These are phyloP conservation scores for Trichomonascaceae sp. DNA, from an alignment of 1,139 yeast genomes.

Conservation along the genomic window DNA sequence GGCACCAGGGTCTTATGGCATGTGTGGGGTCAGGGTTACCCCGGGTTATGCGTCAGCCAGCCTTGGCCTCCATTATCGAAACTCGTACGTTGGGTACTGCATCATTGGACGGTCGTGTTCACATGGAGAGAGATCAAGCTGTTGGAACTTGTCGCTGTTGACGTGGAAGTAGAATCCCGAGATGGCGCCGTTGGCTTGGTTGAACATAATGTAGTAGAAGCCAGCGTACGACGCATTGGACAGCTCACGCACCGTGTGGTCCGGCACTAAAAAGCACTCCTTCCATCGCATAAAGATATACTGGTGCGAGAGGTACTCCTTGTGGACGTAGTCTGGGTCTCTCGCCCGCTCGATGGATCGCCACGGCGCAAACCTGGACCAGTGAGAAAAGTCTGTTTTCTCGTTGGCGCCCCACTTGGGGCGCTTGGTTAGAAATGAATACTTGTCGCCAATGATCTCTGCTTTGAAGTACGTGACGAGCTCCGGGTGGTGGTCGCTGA, in stretches of 20 bases:
- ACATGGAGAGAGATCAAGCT: conserved; percentile 38
- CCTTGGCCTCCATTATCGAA: conserved; percentile 15
- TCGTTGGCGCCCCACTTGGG: conserved; percentile 49
- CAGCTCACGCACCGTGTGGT: conserved; percentile 42
- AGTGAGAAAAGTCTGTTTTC: conserved; percentile 68
- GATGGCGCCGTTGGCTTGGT: conserved; percentile 61
- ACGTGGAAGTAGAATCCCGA: conserved; percentile 74
- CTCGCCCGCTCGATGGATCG: conserved; percentile 25
- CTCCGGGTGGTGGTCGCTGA: conserved; percentile 64
- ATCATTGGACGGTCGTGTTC: conserved; percentile 25
- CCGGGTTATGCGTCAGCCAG: too few relatives aligned
- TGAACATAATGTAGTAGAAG: conserved; percentile 75
- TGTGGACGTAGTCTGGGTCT: conserved; percentile 20
- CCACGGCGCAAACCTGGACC: conserved; percentile 67
- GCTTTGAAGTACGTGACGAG: conserved; percentile 81
- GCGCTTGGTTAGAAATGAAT: conserved; percentile 35
- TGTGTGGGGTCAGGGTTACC: too few relatives aligned
- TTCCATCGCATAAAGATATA: conserved; percentile 89
- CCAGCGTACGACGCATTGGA: conserved; percentile 87
- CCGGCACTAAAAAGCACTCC: conserved; percentile 76
- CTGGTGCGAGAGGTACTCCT: conserved; percentile 27
- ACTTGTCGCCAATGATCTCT: conserved; percentile 59
- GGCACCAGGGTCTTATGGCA: too few relatives aligned
- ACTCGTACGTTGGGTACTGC: conserved; percentile 21
- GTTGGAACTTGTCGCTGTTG: conserved; percentile 66